These are phyloP conservation scores for Suhomyces yuchorum DNA, from an alignment of 1,139 yeast species.

Conservation along the genomic window DNA sequence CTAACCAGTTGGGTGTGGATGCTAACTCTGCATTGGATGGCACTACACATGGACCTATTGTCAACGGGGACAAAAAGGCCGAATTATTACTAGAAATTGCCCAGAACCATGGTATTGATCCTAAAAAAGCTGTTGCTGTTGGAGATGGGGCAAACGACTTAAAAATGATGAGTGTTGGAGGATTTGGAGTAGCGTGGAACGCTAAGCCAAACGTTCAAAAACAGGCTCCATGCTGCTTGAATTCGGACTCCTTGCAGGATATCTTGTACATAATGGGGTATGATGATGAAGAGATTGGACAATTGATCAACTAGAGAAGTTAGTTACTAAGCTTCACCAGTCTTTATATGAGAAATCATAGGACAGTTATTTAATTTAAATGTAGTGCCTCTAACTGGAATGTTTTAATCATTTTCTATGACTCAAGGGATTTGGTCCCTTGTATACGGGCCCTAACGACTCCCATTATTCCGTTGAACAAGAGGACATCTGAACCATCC, in stretches of 20 bases:
- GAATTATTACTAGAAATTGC: slow-evolving; percentile 71
- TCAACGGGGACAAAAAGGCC: slow-evolving; percentile 85
- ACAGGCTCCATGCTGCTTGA: slow-evolving; percentile 80
- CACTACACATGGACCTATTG: slow-evolving; percentile 68
- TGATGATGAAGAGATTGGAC: slow-evolving; percentile 54
- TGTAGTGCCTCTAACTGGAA: background rate
- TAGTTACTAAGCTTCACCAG: background rate
- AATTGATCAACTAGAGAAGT: slow-evolving; percentile 1
- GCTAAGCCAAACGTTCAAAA: slow-evolving; percentile 91
- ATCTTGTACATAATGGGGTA: slow-evolving; percentile 81
- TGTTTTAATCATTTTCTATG: background rate
- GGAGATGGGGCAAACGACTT: slow-evolving; percentile 99
- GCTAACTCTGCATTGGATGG: slow-evolving; percentile 62
- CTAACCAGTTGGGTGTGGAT: slow-evolving; percentile 69
- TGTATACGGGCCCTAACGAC: slow-evolving; percentile 63
- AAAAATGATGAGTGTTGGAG: slow-evolving; percentile 89
- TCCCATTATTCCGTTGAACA: slow-evolving; percentile 86
- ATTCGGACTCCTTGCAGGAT: slow-evolving; percentile 68
- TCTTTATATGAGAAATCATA: background rate
- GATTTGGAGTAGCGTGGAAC: slow-evolving; percentile 95
- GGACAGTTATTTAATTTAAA: background rate
- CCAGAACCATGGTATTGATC: slow-evolving; percentile 56
- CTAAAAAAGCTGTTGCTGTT: slow-evolving; percentile 71
- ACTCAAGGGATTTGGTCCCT: slow-evolving; percentile 6
- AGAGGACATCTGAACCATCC: slow-evolving; percentile 64